Base-by-base conservation (phyloP, 2,329 filamentous ascomycete species). In the Xylariomycetidae sp. region DNA sequence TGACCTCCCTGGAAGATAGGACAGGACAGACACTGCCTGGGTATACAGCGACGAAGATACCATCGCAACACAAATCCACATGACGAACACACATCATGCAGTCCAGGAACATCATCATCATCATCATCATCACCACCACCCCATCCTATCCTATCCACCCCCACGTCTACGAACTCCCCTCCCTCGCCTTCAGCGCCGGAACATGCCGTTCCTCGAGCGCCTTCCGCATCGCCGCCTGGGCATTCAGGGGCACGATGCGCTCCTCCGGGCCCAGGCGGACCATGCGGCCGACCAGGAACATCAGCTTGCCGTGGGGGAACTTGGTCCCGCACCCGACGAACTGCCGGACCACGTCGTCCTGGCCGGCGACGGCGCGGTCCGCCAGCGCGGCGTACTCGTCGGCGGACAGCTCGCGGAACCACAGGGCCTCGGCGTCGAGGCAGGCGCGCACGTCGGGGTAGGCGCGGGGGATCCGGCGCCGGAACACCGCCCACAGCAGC, bases 261-360 rank as follows among this genome's bases (percentile, higher is more conserved):
- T 74, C 71, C 27, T 73, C 65, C 3, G 65, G 63, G 0, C 73
- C 74, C 2, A 65, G 47, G 4, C 64, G 60, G 59, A 79, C 69
- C 68, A 79, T 72, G 54, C 68, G 73, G 14, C 74, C 74, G 5
- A 78, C 67, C 2, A 78, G 58, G 44, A 68, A 77, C 72, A 76
- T 76, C 28, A 78, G 63, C 56, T 76, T 78, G 1, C 74, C 74
- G 37, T 71, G 63, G 0, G 73, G 74, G 37, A 68, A 73, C 20
- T 23, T 23, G 8, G 8, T 12, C 8, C 20, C 20, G 8, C 12
- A 12, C 8, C 20, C 20, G 23, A 56, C 38, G 39, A 76, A 75
- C 44, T 68, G 63, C 27, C 46, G 49, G 34, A 76, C 40, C 1
- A 72, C 56, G 37, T 63, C 60, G 1, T 67, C 60, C 43, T 76